Evolutionary conservation across 805 yeast species (phyloP).

Genomic region (Candida namnaoensis): DNA sequence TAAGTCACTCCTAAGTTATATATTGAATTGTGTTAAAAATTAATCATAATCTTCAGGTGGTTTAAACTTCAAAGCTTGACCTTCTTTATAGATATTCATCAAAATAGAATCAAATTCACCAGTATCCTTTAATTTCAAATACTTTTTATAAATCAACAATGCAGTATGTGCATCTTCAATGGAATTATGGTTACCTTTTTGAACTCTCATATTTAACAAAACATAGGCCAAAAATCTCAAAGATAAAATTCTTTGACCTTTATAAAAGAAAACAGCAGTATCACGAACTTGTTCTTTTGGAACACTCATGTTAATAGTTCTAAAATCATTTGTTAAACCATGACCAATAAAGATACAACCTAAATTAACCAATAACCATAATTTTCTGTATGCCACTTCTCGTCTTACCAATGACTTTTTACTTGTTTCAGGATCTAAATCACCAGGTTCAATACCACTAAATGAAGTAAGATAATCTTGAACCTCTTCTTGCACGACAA

Average conservation of each 20-base stretch:
- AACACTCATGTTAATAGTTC: conserved; percentile 86
- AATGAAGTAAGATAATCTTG: conserved; percentile 82
- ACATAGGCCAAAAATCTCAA: conserved; percentile 82
- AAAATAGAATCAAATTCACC: conserved; percentile 58
- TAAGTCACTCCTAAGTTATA: too few relatives aligned
- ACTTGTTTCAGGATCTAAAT: conserved; percentile 64
- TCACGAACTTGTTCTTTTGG: conserved; percentile 84
- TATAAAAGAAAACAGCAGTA: conserved; percentile 72
- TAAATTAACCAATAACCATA: conserved; percentile 83
- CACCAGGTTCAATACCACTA: conserved; percentile 94
- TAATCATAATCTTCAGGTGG: conserved; percentile 10
- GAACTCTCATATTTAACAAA: conserved; percentile 67
- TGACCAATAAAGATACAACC: conserved; percentile 96
- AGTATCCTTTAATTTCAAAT: conserved; percentile 45
- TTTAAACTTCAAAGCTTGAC: conserved; percentile 24
- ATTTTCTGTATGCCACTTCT: conserved; percentile 76
- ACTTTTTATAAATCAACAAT: conserved; percentile 63
- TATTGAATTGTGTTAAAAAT: too few relatives aligned
- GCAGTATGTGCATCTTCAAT: conserved; percentile 95
- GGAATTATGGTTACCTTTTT: conserved; percentile 91
- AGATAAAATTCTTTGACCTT: conserved; percentile 72
- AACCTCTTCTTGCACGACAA: conserved; percentile 61
- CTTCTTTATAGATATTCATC: conserved; percentile 63
- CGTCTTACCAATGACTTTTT: conserved; percentile 63
- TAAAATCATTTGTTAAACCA: conserved; percentile 83